These are phyloP conservation scores for Sarocladiaceae sp. DNA, from an alignment of 2,329 filamentous ascomycete genomes.

Conservation along the genomic window DNA sequence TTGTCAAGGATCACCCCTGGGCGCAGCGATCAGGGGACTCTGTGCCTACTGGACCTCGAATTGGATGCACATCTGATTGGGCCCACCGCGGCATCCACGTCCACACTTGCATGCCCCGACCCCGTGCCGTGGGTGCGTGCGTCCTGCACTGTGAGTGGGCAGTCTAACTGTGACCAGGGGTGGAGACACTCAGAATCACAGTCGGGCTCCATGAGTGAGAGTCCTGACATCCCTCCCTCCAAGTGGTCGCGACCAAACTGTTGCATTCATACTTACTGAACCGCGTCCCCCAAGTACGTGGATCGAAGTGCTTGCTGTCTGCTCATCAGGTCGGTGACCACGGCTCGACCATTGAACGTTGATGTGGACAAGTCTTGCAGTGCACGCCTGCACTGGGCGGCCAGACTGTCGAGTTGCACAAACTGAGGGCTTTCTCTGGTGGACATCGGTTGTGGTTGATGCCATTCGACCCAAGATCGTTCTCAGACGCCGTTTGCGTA, in stretches of 20 bases:
- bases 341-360: neutral
- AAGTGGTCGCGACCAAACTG: neutral
- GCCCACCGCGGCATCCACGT: neutral
- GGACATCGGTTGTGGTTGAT: no score
- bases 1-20: conserved; percentile 7
- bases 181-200: conserved; percentile 1
- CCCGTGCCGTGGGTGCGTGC: conserved; percentile 7
- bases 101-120: conserved; percentile 8
- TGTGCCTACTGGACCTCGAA: neutral
- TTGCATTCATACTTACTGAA: neutral
- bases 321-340: neutral
- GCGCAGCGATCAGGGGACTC: conserved; percentile 7
- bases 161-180: conserved; percentile 5
- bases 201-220: neutral
- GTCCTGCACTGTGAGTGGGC: conserved; percentile 8
- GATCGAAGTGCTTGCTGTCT: neutral
- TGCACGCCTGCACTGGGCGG: neutral
- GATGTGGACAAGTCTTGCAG: no score
- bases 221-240: neutral
- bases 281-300: neutral
- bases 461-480: no score
- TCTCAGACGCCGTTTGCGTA: no score
- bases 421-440: no score
- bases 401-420: no score
- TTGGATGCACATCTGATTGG: neutral